Base-by-base conservation (phyloP, 352 stramenopile genomes). In the Peronosclerospora sorghi region DNA sequence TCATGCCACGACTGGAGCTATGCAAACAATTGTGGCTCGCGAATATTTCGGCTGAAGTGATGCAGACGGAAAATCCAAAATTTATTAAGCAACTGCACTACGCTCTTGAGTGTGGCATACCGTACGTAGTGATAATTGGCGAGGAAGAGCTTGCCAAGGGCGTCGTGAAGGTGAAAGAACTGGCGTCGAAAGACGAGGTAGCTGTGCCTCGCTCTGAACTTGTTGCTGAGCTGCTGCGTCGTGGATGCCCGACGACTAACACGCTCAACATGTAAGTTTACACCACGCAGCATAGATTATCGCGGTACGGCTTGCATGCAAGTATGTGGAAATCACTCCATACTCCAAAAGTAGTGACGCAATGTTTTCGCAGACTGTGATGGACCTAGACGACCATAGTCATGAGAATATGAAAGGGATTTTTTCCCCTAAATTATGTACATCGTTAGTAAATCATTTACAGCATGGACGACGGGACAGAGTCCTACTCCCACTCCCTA, bases 11-110 rank as follows among this genome's bases (percentile, higher is more conserved):
- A 30, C 61, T 93, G 40, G 67, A 74, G 51, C 48, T 95, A 41
- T 94, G 79, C 56, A 75, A 83, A 53, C 65, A 86, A 48, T 63
- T 95, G 29, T 95, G 83, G 84, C 57, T 68, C 14, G 72, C 75
- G 38, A 96, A 97, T 62, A 95, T 99, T 41, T 79, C 85, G 29
- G 96, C 96, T 37, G 94, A 98, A 61, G 96, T 97, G 47, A 89
- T 89, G 62, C 94, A 96, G 61, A 76, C 84, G 45, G 86, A 97
- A 48, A 98, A 97, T 67, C 90, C 91, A 26, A 98, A 98, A 75
- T 94, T 98, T 48, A 97, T 94, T 48, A 97, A 97, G 58, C 95
- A 98, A 64, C 75, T 98, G 50, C 72, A 95, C 65, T 85, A 98
- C 62, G 95, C 94, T 37, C 73, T 98, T 32, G 89, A 98, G 51